Base-by-base conservation (phyloP, 2,329 filamentous ascomycete species). In the Amphichorda felina region DNA sequence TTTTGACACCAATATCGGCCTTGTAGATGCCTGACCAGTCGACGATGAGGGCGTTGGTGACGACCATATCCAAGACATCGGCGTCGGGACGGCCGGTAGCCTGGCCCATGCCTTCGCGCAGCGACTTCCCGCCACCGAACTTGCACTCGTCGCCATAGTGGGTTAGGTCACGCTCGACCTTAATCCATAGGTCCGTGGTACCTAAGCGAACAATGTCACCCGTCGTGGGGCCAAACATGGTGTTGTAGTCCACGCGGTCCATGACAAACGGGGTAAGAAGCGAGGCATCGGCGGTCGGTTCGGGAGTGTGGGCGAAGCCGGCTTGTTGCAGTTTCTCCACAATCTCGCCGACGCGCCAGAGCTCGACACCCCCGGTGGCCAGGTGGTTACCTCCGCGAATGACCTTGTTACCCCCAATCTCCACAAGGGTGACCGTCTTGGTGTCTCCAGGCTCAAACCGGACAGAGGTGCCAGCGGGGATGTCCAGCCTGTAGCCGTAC, bases 1-100 rank as follows among this genome's bases (percentile, higher is more conserved):
- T 60, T 57, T 93, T 94, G 55, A 96, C 79, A 19, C 89, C 89
- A 52, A 96, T 94, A 55, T 96, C 89, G 5, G 88, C 89, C 63
- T 96, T 96, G 68, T 85, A 93, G 50, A 96, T 94, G 33, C 89
- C 89, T 1, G 73, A 81, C 72, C 82, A 93, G 61, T 96, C 89
- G 15, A 96, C 70, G 26, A 96, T 80, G 43, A 96, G 62, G 5
- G 88, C 89, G 49, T 95, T 96, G 2, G 79, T 85, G 40, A 96
- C 75, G 17, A 94, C 84, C 32, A 89, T 72, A 54, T 96, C 89
- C 39, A 95, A 61, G 17, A 75, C 76, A 17, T 88, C 77, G 3
- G 68, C 64, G 47, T 89, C 81, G 0, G 71, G 60, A 30, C 84
- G 70, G 4, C 85, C 88, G 17, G 79, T 81, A 5, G 87, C 84